Evolutionary conservation across 108 stramenopile species (phyloP).

Genomic region (Schizochytrium sp.): DNA sequence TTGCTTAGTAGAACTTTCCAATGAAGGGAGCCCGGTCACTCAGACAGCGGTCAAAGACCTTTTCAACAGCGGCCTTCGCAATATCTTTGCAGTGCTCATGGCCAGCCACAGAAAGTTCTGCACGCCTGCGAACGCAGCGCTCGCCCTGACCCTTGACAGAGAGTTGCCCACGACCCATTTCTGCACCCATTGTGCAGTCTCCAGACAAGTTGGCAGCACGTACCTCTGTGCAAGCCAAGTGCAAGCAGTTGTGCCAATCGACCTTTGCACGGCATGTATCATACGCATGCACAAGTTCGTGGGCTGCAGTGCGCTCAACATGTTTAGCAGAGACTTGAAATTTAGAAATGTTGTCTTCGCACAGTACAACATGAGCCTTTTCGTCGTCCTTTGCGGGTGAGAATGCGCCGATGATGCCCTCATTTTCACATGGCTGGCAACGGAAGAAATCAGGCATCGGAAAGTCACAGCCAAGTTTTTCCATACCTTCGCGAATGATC

Average conservation of each 20-base stretch:
- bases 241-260: slow-evolving; percentile 82
- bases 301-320: slow-evolving; percentile 74
- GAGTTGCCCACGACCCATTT: slow-evolving; percentile 75
- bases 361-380: slow-evolving; percentile 52
- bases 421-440: slow-evolving; percentile 12
- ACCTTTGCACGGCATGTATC: slow-evolving; percentile 83
- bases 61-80: slow-evolving; percentile 50
- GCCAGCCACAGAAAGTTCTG: slow-evolving; percentile 30
- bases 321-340: not conserved
- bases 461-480: slow-evolving; percentile 13
- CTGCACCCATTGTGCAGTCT: slow-evolving; percentile 83
- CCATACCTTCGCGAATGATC: slow-evolving; percentile 32
- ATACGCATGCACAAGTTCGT: slow-evolving; percentile 90
- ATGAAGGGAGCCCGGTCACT: slow-evolving; percentile 43
- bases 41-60: slow-evolving; percentile 17
- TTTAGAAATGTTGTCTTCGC: slow-evolving; percentile 52
- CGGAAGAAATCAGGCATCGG: not conserved
- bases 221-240: slow-evolving; percentile 91
- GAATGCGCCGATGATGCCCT: slow-evolving; percentile 44
- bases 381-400: not conserved
- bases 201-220: slow-evolving; percentile 89
- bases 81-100: slow-evolving; percentile 59
- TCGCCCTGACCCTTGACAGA: slow-evolving; percentile 56
- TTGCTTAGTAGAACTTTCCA: slow-evolving; percentile 29
- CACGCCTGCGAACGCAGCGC: slow-evolving; percentile 47